Evolutionary conservation across 441 rosid genomes (phyloP), one percentile per base, ranked within the genome.

Genomic region (Cnidoscolus chayamansa): DNA sequence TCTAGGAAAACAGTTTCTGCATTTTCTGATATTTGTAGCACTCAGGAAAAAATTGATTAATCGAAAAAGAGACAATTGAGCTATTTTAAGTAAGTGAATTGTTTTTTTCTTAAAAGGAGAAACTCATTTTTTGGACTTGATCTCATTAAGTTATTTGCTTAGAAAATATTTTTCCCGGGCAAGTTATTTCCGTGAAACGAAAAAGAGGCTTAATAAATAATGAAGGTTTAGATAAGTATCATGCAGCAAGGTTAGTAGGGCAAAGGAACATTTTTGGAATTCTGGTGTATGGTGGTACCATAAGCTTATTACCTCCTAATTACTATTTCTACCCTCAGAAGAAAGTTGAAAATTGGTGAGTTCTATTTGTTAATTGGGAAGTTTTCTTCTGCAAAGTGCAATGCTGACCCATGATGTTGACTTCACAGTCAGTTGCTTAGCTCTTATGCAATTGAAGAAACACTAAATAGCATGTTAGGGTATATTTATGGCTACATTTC

Each of bases 401-500:
- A 0, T 51, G 51, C 63, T 43, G 61, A 53, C 12, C 61, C 12
- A 12, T 32, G 32, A 67, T 50, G 45, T 53, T 51, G 30, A 59
- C 37, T 35, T 60, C 49, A 11, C 11, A 54, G 19, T 43, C n/a
- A 48, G 67, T 58, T 60, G 55, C 56, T 72, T 15, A 31, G 7
- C 66, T 47, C 59, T 55, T 64, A 31, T 60, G 15, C 54, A 70
- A 48, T 54, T 62, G 50, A 68, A 61, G 72, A 53, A 67, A 60
- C n/a, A 58, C 31, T 31, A 35, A 13, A 40, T 19, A 35, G 11
- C n/a, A 58, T 49, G 43, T 20, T 47, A 19, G 9, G 1, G 15
- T 58, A n/a, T 8, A 53, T 13, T 40, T 35, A 32, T 61, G 63
- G 56, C 19, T 53, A 25, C 16, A 10, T 45, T 43, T 20, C 15